Percentiles rank a stretch among this genome's conserved stretches.
Evolutionary conservation across 176 grass and related monocot species (phyloP).

Genomic region (Microstegium vimineum): DNA sequence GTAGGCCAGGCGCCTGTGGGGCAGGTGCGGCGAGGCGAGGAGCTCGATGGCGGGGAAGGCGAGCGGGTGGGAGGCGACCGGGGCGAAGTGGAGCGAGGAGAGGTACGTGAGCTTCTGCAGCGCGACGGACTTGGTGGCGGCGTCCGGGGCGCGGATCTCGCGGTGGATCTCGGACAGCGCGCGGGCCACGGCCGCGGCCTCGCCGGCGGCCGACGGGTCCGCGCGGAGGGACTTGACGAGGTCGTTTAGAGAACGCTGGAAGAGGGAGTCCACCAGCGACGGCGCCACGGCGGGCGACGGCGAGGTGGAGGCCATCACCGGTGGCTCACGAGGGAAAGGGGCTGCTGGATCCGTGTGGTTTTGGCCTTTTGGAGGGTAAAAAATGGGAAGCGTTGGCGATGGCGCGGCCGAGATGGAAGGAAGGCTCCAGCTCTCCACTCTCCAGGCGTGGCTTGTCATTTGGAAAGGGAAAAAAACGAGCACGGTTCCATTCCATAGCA

Average conservation of each 20-base stretch:
- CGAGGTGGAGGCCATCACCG: constrained; percentile 52
- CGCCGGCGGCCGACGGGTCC: constrained; percentile 44
- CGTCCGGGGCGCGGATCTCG: constrained; percentile 74
- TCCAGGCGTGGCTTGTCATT: no score
- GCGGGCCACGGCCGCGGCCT: constrained; percentile 42
- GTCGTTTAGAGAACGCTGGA: constrained; percentile 85
- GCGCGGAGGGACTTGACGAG: constrained; percentile 72
- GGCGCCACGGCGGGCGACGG: constrained; percentile 5
- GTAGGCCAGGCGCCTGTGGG: constrained; percentile 69
- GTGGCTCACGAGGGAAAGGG: not conserved
- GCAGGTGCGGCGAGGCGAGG: constrained; percentile 62
- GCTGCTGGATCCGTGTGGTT: no score
- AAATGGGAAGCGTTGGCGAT: no score
- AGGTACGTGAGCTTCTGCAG: constrained; percentile 93
- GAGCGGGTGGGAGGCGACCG: constrained; percentile 56
- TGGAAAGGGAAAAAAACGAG: no score
- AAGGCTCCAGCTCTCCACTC: no score
- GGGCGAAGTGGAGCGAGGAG: constrained; percentile 56
- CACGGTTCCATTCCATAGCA: no score
- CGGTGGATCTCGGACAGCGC: constrained; percentile 85
- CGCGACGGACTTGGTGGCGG: constrained; percentile 55
- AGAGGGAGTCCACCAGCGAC: constrained; percentile 75
- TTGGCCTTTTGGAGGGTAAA: not conserved
- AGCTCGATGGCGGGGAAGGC: constrained; percentile 86
- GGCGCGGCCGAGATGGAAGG: no score